A percentile compares a stretch with the other conserved stretches of the same genome.
These are phyloP conservation scores for Platismatia glauca DNA, from an alignment of 495 filamentous ascomycete genomes.

Conservation along the genomic window DNA sequence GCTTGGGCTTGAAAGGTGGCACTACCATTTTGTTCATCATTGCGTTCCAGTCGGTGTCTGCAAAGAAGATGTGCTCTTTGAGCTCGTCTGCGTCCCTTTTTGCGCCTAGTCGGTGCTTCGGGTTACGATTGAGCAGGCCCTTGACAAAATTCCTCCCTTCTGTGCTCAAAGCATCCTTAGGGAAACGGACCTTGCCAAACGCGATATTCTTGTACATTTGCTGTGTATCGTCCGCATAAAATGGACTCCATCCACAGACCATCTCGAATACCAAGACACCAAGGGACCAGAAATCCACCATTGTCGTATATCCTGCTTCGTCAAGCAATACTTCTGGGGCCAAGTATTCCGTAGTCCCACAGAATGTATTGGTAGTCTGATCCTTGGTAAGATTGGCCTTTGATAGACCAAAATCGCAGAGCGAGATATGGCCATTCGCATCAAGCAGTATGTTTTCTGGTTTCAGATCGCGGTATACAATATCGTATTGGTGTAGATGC, in stretches of 20 bases:
- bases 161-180: constrained; percentile 81
- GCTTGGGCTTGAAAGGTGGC: constrained; percentile 96
- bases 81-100: constrained; percentile 88
- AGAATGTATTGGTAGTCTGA: constrained; percentile 97
- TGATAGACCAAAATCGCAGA: constrained; percentile 86
- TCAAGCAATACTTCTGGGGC: constrained; percentile 93
- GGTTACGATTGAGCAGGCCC: constrained; percentile 91
- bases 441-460: constrained; percentile 80
- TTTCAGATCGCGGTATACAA: constrained; percentile 91
- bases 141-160: constrained; percentile 98
- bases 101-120: constrained; percentile 87
- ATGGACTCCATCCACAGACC: constrained; percentile 98
- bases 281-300: constrained; percentile 99
- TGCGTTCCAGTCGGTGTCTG: constrained; percentile 84
- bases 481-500: constrained; percentile 91
- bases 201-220: constrained; percentile 99
- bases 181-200: constrained; percentile 95
- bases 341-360: constrained; percentile 94
- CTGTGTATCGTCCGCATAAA: constrained; percentile 97
- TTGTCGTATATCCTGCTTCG: constrained; percentile 97
- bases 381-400: constrained; percentile 95
- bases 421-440: constrained; percentile 75
- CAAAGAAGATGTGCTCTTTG: constrained; percentile 89
- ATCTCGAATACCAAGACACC: constrained; percentile 98
- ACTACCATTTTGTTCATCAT: constrained; percentile 82